A percentile compares a stretch with the other conserved stretches of the same genome.
Evolutionary conservation across 306 rosid genomes (phyloP).

Genomic region (Bauhinia variegata): DNA sequence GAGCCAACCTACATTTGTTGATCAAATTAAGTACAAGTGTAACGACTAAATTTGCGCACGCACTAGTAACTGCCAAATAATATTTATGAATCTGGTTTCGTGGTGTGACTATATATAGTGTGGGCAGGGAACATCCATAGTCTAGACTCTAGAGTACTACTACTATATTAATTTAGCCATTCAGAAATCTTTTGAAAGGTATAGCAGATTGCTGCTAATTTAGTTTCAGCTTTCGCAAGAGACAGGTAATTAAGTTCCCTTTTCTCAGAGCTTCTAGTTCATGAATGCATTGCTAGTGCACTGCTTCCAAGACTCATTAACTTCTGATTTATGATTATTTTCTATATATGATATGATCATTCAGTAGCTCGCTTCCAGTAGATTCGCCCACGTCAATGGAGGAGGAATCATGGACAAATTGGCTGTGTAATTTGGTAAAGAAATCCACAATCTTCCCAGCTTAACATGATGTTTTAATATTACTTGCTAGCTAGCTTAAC

Average conservation of each 20-base stretch:
- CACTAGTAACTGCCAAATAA: neutral
- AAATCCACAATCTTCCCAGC: neutral
- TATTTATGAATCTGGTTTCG: neutral
- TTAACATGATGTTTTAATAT: neutral
- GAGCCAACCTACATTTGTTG: neutral
- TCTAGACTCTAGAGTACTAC: too few relatives aligned
- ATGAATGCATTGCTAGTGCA: too few relatives aligned
- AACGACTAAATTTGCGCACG: constrained; percentile 9
- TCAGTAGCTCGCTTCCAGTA: constrained; percentile 14
- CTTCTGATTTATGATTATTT: neutral
- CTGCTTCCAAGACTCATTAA: neutral
- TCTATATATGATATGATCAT: neutral
- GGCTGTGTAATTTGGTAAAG: constrained; percentile 66
- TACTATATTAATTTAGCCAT: too few relatives aligned
- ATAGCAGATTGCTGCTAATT: too few relatives aligned
- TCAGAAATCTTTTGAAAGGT: too few relatives aligned
- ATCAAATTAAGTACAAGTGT: neutral
- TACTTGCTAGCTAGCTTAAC: neutral
- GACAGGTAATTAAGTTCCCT: too few relatives aligned
- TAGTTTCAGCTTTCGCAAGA: too few relatives aligned
- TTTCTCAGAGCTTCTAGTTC: too few relatives aligned
- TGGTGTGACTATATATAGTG: neutral
- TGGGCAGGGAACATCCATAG: neutral
- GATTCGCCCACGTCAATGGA: too few relatives aligned
- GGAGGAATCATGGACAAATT: constrained; percentile 59